Percentiles rank a stretch among this genome's conserved stretches.
Conservation (phyloP, 768 basidiomycete genomes). For the Termitomyces sp. region DNA sequence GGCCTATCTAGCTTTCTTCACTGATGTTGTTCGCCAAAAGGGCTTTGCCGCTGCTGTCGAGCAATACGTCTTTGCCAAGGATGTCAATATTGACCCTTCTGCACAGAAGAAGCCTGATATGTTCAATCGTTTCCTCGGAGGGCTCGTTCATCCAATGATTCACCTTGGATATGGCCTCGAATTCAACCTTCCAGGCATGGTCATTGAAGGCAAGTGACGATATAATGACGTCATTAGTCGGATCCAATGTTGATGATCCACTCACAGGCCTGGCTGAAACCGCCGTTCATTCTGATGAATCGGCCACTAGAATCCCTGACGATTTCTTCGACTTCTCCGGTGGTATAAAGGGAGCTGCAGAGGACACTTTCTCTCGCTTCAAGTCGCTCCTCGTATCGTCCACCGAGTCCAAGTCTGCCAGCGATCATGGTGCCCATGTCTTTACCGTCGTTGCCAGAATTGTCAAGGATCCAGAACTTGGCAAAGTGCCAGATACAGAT, state of each 20-base stretch:
- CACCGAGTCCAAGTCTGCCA: neutral
- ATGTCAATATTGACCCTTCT: slow-evolving; percentile 36
- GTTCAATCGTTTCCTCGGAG: slow-evolving; percentile 51
- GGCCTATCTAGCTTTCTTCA: slow-evolving; percentile 50
- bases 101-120: slow-evolving; percentile 29
- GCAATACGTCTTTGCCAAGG: slow-evolving; percentile 48
- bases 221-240: neutral
- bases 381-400: slow-evolving; percentile 8
- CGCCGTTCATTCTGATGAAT: slow-evolving; percentile 38
- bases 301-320: slow-evolving; percentile 19
- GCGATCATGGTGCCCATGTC: slow-evolving; percentile 8
- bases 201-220: slow-evolving; percentile 49
- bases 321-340: slow-evolving; percentile 10
- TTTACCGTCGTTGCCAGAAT: slow-evolving; percentile 17
- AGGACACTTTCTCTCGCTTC: slow-evolving; percentile 11
- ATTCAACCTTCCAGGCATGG: slow-evolving; percentile 53
- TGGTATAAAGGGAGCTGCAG: neutral
- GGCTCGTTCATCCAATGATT: slow-evolving; percentile 62
- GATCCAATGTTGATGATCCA: neutral
- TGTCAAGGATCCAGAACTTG: slow-evolving; percentile 16
- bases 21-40: slow-evolving; percentile 30
- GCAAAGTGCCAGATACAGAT: slow-evolving; percentile 8
- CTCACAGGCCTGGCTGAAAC: slow-evolving; percentile 52
- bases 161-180: slow-evolving; percentile 63
- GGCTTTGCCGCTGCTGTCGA: slow-evolving; percentile 41